Percentiles rank a stretch among this genome's conserved stretches.
Evolutionary conservation across 345 rosid genomes (phyloP).

Genomic region (Sonneratia alba): DNA sequence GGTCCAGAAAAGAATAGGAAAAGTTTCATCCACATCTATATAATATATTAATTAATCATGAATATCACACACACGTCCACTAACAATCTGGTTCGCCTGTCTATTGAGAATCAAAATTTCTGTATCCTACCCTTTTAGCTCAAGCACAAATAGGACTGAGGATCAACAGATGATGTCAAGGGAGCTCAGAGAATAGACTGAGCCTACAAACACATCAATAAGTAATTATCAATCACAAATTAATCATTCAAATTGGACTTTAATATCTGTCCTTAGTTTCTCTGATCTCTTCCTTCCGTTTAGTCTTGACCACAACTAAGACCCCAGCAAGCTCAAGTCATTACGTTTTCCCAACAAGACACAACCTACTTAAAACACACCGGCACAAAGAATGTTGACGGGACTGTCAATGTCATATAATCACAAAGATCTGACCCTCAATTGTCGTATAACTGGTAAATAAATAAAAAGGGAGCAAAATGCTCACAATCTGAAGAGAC

Average conservation of each 20-base stretch:
- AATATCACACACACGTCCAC: neutral
- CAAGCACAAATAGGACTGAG: neutral
- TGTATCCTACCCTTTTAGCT: neutral
- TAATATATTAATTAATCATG: neutral
- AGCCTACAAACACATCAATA: neutral
- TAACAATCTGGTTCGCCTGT: neutral
- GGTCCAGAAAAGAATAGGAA: neutral
- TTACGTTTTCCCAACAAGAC: too few relatives aligned
- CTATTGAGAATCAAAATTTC: neutral
- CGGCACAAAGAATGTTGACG: neutral
- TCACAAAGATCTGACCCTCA: too few relatives aligned
- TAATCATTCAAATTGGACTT: neutral
- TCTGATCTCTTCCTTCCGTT: neutral
- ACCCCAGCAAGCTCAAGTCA: too few relatives aligned
- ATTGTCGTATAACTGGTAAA: too few relatives aligned
- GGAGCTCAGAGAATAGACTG: neutral
- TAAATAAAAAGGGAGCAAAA: neutral
- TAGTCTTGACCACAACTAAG: neutral
- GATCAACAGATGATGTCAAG: neutral
- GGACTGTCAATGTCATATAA: too few relatives aligned
- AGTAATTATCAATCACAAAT: neutral
- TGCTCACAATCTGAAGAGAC: constrained; percentile 63
- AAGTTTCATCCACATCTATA: neutral
- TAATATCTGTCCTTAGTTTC: too few relatives aligned
- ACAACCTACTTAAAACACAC: neutral